Conservation (phyloP, 495 filamentous ascomycete species). For the Hyaloscypha bicolor region DNA sequence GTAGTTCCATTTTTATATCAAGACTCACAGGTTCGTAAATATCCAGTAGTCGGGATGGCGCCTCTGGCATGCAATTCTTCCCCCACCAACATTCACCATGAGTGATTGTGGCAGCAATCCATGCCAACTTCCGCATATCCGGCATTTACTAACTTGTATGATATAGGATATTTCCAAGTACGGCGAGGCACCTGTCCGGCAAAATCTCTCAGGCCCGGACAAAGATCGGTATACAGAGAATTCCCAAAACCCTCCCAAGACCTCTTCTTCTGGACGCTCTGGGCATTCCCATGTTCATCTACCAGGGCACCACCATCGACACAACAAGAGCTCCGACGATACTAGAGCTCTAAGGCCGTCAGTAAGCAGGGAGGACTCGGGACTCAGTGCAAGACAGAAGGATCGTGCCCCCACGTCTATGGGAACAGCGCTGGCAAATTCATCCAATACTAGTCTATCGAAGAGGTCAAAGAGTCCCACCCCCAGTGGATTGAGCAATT, state of each 20-base stretch:
- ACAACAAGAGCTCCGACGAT: conserved; percentile 77
- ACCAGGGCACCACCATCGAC: conserved; percentile 61
- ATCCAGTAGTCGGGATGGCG: not conserved
- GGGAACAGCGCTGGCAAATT: conserved; percentile 25
- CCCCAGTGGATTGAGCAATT: conserved; percentile 31
- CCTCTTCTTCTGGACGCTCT: conserved; percentile 54
- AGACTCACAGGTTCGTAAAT: conserved; percentile 59
- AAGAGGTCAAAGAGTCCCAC: conserved; percentile 54
- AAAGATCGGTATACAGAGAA: conserved; percentile 62
- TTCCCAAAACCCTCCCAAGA: conserved; percentile 47
- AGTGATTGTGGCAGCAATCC: not conserved
- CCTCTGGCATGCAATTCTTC: not conserved
- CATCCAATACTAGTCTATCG: conserved; percentile 41
- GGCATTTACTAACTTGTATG: conserved; percentile 24
- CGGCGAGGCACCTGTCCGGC: conserved; percentile 80
- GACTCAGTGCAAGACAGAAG: conserved; percentile 29
- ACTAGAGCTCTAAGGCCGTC: conserved; percentile 61
- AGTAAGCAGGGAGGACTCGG: conserved; percentile 71
- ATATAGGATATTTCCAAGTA: conserved; percentile 75
- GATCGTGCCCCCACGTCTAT: conserved; percentile 74
- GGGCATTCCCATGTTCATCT: conserved; percentile 30
- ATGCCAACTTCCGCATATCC: not conserved
- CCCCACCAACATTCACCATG: not conserved
- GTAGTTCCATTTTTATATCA: conserved; percentile 97
- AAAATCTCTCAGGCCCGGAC: conserved; percentile 70